These are phyloP conservation scores for Vickermania ingenoplastis DNA, from an alignment of 208 protist species.

Conservation along the genomic window DNA sequence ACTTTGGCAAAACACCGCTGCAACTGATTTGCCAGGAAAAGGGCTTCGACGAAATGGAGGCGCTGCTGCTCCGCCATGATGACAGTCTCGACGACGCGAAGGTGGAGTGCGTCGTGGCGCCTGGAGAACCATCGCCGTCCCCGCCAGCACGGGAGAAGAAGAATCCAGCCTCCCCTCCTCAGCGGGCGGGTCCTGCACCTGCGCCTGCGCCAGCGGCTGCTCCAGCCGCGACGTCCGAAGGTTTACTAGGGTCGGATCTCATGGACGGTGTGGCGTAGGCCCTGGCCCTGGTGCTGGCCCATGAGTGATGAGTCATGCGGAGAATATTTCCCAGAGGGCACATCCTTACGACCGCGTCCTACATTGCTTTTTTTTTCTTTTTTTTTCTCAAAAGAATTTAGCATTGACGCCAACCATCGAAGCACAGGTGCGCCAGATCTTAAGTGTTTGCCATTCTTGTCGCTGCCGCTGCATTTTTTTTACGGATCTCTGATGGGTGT, in stretches of 20 bases:
- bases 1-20: conserved; percentile 50
- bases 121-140: conserved; percentile 10
- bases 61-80: conserved; percentile 63
- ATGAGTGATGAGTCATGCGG: no score
- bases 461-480: no score
- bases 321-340: no score
- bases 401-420: no score
- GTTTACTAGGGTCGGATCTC: background rate
- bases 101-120: conserved; percentile 12
- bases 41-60: conserved; percentile 76
- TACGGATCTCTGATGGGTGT: no score
- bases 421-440: no score
- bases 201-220: background rate
- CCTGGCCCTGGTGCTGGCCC: no score
- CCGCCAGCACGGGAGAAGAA: conserved; percentile 6
- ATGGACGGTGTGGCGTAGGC: background rate
- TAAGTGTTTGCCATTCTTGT: no score
- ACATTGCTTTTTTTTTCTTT: no score
- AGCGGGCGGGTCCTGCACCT: background rate
- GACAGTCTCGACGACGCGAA: conserved; percentile 51
- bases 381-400: no score
- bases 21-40: conserved; percentile 70
- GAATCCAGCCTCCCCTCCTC: no score
- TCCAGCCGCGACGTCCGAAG: background rate
- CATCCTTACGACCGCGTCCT: no score